phyloP scores from a whole-genome alignment of 2,329 filamentous ascomycete species.

The Didymosphaeria variabile region DNA sequence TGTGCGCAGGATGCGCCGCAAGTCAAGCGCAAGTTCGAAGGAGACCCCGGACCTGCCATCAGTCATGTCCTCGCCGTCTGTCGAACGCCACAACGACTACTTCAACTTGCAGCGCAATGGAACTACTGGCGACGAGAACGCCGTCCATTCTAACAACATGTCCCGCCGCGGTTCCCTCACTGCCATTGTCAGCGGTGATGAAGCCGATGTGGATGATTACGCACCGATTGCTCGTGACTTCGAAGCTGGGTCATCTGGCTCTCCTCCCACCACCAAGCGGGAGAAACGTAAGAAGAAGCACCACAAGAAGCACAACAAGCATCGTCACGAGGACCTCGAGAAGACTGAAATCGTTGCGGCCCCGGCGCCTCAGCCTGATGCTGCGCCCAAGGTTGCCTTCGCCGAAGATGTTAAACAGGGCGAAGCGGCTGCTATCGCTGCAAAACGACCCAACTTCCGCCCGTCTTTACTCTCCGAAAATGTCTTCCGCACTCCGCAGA shows the following conservation, averaged over 20 bases:
- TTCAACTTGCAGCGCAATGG: constrained; percentile 44
- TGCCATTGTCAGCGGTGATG: constrained; percentile 61
- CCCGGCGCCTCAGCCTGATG: constrained; percentile 15
- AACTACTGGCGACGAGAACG: constrained; percentile 34
- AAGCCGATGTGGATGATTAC: constrained; percentile 61
- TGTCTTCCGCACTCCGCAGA: constrained; percentile 66
- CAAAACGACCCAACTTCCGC: constrained; percentile 65
- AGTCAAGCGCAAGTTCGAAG: constrained; percentile 77
- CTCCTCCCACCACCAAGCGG: constrained; percentile 47
- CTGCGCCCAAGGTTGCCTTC: constrained; percentile 50
- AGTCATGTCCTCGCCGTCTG: constrained; percentile 56
- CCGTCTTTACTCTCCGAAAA: constrained; percentile 75
- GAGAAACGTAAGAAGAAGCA: constrained; percentile 53
- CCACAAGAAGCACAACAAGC: constrained; percentile 57
- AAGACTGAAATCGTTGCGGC: constrained; percentile 29
- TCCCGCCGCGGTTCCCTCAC: constrained; percentile 51
- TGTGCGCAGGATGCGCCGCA: constrained; percentile 76
- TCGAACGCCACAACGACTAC: constrained; percentile 50
- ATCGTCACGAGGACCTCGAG: constrained; percentile 32
- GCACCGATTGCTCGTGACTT: constrained; percentile 59
- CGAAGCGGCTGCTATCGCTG: constrained; percentile 52
- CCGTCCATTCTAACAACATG: constrained; percentile 23
- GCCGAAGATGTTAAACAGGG: constrained; percentile 44
- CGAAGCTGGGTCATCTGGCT: constrained; percentile 49
- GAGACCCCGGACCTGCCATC: constrained; percentile 63